phyloP scores from a whole-genome alignment of 768 basidiomycete genomes.

The Termitomyces bulborhizus region DNA sequence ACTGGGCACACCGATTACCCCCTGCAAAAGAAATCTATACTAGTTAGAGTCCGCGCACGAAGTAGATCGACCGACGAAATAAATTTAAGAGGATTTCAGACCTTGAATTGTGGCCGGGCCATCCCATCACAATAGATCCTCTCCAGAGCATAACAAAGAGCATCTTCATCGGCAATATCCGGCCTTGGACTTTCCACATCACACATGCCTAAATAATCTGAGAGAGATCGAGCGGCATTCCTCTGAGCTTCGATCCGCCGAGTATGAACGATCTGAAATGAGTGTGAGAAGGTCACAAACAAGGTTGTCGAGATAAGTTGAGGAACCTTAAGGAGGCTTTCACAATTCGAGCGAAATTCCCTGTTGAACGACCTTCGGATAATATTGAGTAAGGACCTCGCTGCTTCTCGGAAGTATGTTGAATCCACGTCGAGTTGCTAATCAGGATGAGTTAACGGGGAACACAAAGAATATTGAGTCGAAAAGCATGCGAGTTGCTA shows the following conservation, averaged over 20 bases:
- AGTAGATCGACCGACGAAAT: conserved; percentile 3
- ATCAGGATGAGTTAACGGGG: not conserved
- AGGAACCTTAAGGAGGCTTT: conserved; percentile 41
- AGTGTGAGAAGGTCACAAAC: not conserved
- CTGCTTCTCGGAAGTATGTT: conserved; percentile 40
- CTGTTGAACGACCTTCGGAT: conserved; percentile 44
- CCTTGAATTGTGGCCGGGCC: conserved; percentile 42
- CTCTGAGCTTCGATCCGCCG: conserved; percentile 21
- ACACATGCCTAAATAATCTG: conserved; percentile 17
- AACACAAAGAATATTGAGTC: not conserved
- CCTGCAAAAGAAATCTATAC: conserved; percentile 8
- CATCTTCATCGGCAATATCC: conserved; percentile 26
- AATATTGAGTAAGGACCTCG: conserved; percentile 44
- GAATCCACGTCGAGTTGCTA: conserved; percentile 57
- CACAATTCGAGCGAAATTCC: conserved; percentile 38
- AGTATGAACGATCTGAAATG: conserved; percentile 20
- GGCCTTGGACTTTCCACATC: conserved; percentile 3
- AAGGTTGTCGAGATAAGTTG: not conserved
- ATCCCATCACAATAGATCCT: conserved; percentile 35
- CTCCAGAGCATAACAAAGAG: conserved; percentile 36
- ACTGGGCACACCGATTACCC: conserved; percentile 3
- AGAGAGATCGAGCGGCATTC: conserved; percentile 22
- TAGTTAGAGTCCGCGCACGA: conserved; percentile 23
- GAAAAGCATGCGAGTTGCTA: not conserved
- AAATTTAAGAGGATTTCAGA: conserved; percentile 16